These are phyloP conservation scores for Ogataea trehaloabstinens DNA, from an alignment of 805 yeast species.

Conservation along the genomic window DNA sequence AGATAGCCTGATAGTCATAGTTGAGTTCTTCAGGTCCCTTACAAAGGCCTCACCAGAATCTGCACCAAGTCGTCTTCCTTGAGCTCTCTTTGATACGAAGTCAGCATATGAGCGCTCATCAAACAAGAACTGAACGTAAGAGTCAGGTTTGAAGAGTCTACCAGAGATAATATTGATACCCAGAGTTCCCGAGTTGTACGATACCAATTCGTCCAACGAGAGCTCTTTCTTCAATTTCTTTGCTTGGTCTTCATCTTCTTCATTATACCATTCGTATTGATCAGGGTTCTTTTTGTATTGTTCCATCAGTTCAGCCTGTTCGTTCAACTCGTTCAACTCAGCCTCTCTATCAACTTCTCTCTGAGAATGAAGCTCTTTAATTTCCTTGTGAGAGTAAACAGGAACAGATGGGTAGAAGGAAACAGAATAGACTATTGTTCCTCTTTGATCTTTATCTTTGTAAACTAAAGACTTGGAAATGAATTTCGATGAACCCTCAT, in stretches of 20 bases:
- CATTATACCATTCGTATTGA: conserved; percentile 62
- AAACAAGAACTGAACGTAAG: conserved; percentile 55
- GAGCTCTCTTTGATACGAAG: conserved; percentile 48
- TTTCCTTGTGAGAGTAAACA: conserved; percentile 57
- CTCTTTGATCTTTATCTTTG: conserved; percentile 45
- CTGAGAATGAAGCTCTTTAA: conserved; percentile 42
- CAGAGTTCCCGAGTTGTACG: conserved; percentile 61
- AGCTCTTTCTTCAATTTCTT: conserved; percentile 41
- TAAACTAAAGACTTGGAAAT: conserved; percentile 32
- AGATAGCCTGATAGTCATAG: conserved; percentile 54
- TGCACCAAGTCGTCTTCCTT: conserved; percentile 41
- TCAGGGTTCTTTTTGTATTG: conserved; percentile 55
- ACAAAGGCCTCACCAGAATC: conserved; percentile 61
- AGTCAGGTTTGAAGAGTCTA: conserved; percentile 43
- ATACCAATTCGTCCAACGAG: conserved; percentile 49
- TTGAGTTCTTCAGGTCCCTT: conserved; percentile 68
- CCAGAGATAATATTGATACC: conserved; percentile 55
- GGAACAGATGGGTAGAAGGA: conserved; percentile 67
- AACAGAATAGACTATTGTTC: conserved; percentile 45
- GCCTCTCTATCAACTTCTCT: conserved; percentile 36
- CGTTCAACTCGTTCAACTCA: conserved; percentile 40
- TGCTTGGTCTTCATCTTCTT: conserved; percentile 32
- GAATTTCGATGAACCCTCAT: conserved; percentile 50
- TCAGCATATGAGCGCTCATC: conserved; percentile 67
- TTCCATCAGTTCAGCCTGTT: conserved; percentile 49